Evolutionary conservation across 768 basidiomycete genomes (phyloP).

Genomic region (Candolleomyces efflorescens): DNA sequence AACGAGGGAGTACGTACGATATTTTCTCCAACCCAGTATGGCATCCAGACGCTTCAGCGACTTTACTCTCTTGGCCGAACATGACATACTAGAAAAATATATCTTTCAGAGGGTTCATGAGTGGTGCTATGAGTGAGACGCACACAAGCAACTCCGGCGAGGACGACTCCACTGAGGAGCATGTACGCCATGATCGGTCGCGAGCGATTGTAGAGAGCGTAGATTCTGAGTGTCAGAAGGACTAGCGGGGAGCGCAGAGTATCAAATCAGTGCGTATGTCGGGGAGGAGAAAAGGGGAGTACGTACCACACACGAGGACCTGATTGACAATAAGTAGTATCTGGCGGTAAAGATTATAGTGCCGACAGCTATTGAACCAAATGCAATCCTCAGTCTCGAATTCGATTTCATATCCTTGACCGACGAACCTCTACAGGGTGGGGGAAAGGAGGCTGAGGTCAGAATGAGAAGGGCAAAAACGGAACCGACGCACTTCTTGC

Average conservation of each 20-base stretch:
- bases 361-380: slow-evolving; percentile 32
- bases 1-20: slow-evolving; percentile 23
- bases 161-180: slow-evolving; percentile 23
- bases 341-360: slow-evolving; percentile 36
- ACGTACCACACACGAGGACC: slow-evolving; percentile 43
- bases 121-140: slow-evolving; percentile 14
- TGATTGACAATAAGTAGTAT: slow-evolving; percentile 38
- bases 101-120: neutral
- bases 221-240: slow-evolving; percentile 43
- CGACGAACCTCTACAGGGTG: slow-evolving; percentile 11
- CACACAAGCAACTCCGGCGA: slow-evolving; percentile 33
- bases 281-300: neutral
- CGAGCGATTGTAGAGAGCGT: slow-evolving; percentile 44
- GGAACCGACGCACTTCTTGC: slow-evolving; percentile 15
- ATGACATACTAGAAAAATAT: slow-evolving; percentile 36
- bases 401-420: no score
- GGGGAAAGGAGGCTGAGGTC: neutral
- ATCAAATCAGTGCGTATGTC: neutral
- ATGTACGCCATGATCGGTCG: slow-evolving; percentile 32
- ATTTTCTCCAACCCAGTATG: slow-evolving; percentile 25
- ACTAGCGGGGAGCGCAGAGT: slow-evolving; percentile 18
- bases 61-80: slow-evolving; percentile 31
- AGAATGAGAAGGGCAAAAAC: neutral
- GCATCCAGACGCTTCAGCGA: slow-evolving; percentile 26
- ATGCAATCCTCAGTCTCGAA: no score